These are phyloP conservation scores for Epichloe festucae DNA, from an alignment of 2,329 filamentous ascomycete genomes.

Conservation along the genomic window DNA sequence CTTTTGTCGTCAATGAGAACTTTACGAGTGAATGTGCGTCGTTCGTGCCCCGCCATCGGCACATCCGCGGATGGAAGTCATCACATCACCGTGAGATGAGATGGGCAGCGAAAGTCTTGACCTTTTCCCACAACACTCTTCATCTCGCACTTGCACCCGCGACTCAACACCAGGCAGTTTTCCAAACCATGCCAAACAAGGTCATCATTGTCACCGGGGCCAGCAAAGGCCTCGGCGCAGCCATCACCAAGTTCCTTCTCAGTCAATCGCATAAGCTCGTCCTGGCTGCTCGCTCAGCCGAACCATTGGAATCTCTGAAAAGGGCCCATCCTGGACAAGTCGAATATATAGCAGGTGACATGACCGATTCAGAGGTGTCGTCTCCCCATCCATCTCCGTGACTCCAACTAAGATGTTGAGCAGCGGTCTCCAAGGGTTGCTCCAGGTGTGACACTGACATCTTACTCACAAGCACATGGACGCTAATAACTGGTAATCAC, in stretches of 20 bases:
- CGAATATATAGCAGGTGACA: slow-evolving; percentile 42
- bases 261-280: slow-evolving; percentile 43
- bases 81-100: no score
- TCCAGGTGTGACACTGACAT: background rate
- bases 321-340: slow-evolving; percentile 38
- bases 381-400: background rate
- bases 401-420: no score
- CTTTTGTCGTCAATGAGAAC: no score
- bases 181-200: slow-evolving; percentile 30
- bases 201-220: slow-evolving; percentile 58
- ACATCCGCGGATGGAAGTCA: no score
- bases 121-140: background rate
- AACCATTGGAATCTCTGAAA: slow-evolving; percentile 37
- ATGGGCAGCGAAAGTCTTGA: background rate
- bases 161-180: background rate
- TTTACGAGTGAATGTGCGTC: no score
- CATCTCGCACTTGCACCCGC: background rate
- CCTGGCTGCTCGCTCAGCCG: slow-evolving; percentile 40
- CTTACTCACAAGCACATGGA: background rate
- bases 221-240: slow-evolving; percentile 49
- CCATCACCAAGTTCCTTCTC: slow-evolving; percentile 39
- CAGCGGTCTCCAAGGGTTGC: no score
- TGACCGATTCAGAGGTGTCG: slow-evolving; percentile 36
- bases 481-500: background rate
- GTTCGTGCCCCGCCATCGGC: no score